These are phyloP conservation scores for Closterium sp. DNA, from an alignment of 139 green algal genomes.

Conservation along the genomic window DNA sequence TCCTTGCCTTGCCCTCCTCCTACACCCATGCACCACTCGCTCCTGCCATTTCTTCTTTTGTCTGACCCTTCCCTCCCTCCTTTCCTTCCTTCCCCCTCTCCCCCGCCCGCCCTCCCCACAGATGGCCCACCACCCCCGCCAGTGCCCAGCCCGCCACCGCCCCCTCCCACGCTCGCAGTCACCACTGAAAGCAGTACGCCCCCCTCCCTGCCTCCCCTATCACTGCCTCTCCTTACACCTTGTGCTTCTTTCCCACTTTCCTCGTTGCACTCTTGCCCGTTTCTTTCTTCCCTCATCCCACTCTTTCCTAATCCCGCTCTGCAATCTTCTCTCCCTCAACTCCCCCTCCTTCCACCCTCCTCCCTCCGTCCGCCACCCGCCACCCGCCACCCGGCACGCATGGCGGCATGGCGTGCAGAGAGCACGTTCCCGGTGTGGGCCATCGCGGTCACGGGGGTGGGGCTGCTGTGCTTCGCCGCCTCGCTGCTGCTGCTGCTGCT, in stretches of 20 bases:
- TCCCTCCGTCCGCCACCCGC: too few relatives aligned
- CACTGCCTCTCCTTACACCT: neutral
- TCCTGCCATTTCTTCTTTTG: neutral
- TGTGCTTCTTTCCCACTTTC: neutral
- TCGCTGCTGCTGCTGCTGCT: neutral
- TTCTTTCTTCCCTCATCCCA: too few relatives aligned
- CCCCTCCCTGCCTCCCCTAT: neutral
- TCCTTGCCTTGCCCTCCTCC: too few relatives aligned
- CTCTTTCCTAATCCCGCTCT: too few relatives aligned
- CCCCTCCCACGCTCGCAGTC: neutral
- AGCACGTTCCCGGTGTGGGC: neutral
- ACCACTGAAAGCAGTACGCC: neutral
- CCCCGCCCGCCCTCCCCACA: neutral
- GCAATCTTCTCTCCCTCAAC: too few relatives aligned
- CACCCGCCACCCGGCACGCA: too few relatives aligned
- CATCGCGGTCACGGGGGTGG: neutral
- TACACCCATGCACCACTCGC: neutral
- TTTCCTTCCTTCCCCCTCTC: too few relatives aligned
- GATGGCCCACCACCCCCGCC: neutral
- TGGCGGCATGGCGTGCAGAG: neutral
- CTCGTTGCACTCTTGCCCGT: neutral
- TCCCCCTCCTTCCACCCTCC: too few relatives aligned
- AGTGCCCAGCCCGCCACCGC: neutral
- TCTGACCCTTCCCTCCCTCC: too few relatives aligned
- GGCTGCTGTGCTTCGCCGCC: neutral